These are phyloP conservation scores for Penicillium aurantiogriseum DNA, from an alignment of 2,329 filamentous ascomycete species.

Conservation along the genomic window DNA sequence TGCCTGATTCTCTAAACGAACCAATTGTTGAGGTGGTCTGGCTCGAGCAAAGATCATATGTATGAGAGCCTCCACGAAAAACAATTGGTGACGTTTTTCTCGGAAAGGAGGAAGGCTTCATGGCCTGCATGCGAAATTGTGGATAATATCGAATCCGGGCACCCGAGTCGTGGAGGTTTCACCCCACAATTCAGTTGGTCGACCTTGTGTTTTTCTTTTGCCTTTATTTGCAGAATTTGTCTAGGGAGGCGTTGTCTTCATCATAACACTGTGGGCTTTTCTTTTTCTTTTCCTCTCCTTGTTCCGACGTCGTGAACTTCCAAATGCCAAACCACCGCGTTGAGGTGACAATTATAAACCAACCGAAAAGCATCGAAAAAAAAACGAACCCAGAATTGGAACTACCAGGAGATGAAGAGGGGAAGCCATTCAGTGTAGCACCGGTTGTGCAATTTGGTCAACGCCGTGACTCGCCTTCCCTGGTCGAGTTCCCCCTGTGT, in stretches of 20 bases:
- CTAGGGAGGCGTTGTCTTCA: conserved; percentile 47
- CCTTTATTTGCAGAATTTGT: conserved; percentile 43
- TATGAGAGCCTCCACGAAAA: conserved; percentile 32
- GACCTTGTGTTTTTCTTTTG: conserved; percentile 33
- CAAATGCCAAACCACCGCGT: conserved; percentile 20
- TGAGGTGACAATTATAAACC: conserved; percentile 24
- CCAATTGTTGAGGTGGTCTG: conserved; percentile 20
- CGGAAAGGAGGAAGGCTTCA: conserved; percentile 29
- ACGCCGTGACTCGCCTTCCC: conserved; percentile 12
- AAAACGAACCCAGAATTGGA: conserved; percentile 4
- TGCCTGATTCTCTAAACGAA: conserved; percentile 77
- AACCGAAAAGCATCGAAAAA: conserved; percentile 9
- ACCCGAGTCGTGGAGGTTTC: conserved; percentile 23
- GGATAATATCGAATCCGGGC: conserved; percentile 41
- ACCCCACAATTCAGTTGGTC: conserved; percentile 35
- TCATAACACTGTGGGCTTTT: conserved; percentile 41
- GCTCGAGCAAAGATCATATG: conserved; percentile 35
- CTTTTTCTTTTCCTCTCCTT: conserved; percentile 27
- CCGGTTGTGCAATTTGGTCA: conserved; percentile 13
- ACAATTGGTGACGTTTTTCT: conserved; percentile 34
- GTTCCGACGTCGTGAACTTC: conserved; percentile 26
- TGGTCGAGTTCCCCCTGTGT: conserved; percentile 19
- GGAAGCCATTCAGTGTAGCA: conserved; percentile 16
- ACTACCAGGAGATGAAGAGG: conserved; percentile 1
- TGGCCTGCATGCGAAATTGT: conserved; percentile 36